Evolutionary conservation across 805 yeast genomes (phyloP).

Genomic region (Zygotorulaspora florentina): DNA sequence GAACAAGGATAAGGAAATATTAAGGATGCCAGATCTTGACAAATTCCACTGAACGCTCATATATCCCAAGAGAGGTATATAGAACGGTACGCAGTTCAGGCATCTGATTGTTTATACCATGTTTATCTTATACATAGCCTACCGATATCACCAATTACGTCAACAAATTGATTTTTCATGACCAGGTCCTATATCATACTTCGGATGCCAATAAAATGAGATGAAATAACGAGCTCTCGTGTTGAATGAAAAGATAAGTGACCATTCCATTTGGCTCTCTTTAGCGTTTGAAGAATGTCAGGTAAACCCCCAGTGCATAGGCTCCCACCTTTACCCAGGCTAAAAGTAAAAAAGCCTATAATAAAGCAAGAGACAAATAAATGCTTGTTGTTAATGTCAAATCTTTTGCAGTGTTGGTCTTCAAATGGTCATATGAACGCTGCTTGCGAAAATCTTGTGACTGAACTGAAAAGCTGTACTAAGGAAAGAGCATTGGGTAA

Average conservation of each 20-base stretch:
- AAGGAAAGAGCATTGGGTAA: constrained; percentile 33
- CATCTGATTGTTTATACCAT: neutral
- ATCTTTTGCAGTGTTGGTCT: constrained; percentile 91
- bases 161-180: neutral
- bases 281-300: constrained; percentile 23
- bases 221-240: neutral
- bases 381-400: constrained; percentile 78
- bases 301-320: constrained; percentile 39
- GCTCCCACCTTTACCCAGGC: constrained; percentile 69
- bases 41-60: constrained; percentile 22
- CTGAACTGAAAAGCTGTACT: constrained; percentile 74
- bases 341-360: constrained; percentile 64
- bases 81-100: neutral
- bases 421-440: constrained; percentile 82
- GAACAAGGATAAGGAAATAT: constrained; percentile 63
- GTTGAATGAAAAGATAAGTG: neutral
- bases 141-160: neutral
- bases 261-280: neutral
- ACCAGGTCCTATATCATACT: neutral
- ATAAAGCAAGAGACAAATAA: constrained; percentile 57
- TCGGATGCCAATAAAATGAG: neutral
- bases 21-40: constrained; percentile 79
- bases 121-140: neutral
- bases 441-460: constrained; percentile 60
- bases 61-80: neutral